Evolutionary conservation across 495 filamentous ascomycete species (phyloP), one percentile per base, ranked within the genome.

Genomic region (Neurospora sp.): DNA sequence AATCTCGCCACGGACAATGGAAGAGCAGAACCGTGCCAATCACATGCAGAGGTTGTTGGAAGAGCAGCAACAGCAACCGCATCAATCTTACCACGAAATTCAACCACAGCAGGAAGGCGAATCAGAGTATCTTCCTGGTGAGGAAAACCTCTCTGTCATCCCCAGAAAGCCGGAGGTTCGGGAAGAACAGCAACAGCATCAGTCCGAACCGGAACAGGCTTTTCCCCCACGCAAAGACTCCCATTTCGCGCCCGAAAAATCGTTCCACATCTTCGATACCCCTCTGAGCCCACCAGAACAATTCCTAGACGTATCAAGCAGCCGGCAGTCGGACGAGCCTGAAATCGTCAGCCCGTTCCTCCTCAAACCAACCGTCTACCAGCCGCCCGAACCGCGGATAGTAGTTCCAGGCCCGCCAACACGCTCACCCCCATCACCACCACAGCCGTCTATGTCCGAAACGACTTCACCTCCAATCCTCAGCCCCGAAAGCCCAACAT

Each of bases 231-330:
- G 69, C 35, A 74, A 40, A 62, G 70, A 44, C n/a, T 76, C 78
- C 20, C 78, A 81, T 39, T 87, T 86, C 76, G 78, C 79, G 27
- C 81, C 80, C 11, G 82, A 85, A 41, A 80, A 84, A 39, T 86
- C 86, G 3, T 81, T 77, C 70, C 78, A 86, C 11, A 81, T 85
- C 54, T 84, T 87, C 62, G 85, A 87, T 71, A 86, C 86, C 11
- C 83, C 85, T 37, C 0, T 35, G 7, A 35, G 54, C 27, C 14
- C 54, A 35, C 37, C 42, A 75, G n/a, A 82, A 81, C 39, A 74
- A 80, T 42, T 72, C 70, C 14, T 71, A 71, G 11, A 66, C 27
- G 14, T 66, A 7, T 66, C 54, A 12, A 37, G 14, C 23, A 66
- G 7, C 5, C 54, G 54, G 12, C 27, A 66, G 54, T 66, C 75